Base-by-base conservation (phyloP, 495 filamentous ascomycete genomes). In the Darksidea phi region DNA sequence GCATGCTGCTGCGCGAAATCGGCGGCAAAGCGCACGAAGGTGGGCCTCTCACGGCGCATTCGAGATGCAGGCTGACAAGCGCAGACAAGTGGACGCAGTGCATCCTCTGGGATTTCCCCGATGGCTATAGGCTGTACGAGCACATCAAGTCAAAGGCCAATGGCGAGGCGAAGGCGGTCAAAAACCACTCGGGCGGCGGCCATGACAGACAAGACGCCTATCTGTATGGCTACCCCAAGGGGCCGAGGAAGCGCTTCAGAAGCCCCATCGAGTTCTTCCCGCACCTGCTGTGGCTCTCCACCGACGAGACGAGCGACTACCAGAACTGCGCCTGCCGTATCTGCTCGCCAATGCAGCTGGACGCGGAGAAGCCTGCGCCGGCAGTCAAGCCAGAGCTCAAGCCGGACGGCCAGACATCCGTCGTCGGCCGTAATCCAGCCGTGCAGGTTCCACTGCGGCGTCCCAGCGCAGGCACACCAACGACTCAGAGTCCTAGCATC, bases 251-350 rank as follows among this genome's bases (percentile, higher is more conserved):
- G 69, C 76, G 81, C 5, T 87, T 77, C 63, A 68, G 83, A 52
- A 84, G 79, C 54, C 81, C 84, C 4, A 72, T 69, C 4, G 83
- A 86, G 42, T 86, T 86, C 72, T 82, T 83, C 45, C 80, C 78
- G 8, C 84, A 87, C 70, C 73, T 86, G 5, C 67, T 84, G 17
- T 87, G 84, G 84, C 72, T 86, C 7, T 70, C 73, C 10, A 75
- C 76, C 17, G 83, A 85, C 62, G 71, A 74, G 56, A 73, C 64
- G 15, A 78, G 76, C 28, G 80, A 86, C 67, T 74, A 74, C 13
- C 73, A 74, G n/a, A 84, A 86, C 62, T 86, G 84, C 68, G 67
- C 71, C 10, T 86, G 84, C 64, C 78, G 76, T 61, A 67, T 81
- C 10, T 84, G 82, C 63, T 77, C 70, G 1, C 79, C 78, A 11